Evolutionary conservation across 169 alveolate species (phyloP).

Genomic region (Plasmodium falciparum): DNA sequence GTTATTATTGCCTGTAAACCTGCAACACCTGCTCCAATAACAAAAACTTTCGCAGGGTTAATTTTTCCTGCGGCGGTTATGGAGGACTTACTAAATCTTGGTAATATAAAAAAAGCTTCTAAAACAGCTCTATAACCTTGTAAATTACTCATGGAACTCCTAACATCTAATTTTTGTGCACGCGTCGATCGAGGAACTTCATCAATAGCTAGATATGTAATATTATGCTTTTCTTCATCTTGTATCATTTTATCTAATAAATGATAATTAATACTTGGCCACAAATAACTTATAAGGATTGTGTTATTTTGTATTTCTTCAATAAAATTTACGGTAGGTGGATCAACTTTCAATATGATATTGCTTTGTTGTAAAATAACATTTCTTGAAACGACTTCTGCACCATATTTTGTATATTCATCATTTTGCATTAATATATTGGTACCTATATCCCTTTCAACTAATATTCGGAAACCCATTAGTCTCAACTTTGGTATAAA

Average conservation of each 20-base stretch:
- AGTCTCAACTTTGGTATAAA: conserved; percentile 85
- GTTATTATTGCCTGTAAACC: conserved; percentile 97
- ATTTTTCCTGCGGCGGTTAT: conserved; percentile 95
- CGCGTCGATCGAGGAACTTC: conserved; percentile 94
- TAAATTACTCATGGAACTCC: conserved; percentile 92
- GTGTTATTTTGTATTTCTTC: conserved; percentile 84
- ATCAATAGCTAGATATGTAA: conserved; percentile 92
- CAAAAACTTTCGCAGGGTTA: conserved; percentile 94
- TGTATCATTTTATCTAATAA: conserved; percentile 78
- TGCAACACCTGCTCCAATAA: conserved; percentile 98
- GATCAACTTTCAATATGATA: conserved; percentile 86
- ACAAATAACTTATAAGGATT: conserved; percentile 85
- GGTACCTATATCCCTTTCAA: conserved; percentile 90
- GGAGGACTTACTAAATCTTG: conserved; percentile 91
- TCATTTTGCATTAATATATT: conserved; percentile 87
- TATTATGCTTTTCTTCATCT: conserved; percentile 77
- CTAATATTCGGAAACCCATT: conserved; percentile 88
- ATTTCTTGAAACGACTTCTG: conserved; percentile 80
- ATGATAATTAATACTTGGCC: conserved; percentile 86
- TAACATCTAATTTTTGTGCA: conserved; percentile 94
- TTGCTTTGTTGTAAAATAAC: conserved; percentile 82
- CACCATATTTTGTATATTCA: conserved; percentile 79
- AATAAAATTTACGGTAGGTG: conserved; percentile 84
- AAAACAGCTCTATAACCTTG: conserved; percentile 96
- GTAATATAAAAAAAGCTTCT: conserved; percentile 93